Base-by-base conservation (phyloP, 2,329 filamentous ascomycete species). In the Paracamarosporium sp. region DNA sequence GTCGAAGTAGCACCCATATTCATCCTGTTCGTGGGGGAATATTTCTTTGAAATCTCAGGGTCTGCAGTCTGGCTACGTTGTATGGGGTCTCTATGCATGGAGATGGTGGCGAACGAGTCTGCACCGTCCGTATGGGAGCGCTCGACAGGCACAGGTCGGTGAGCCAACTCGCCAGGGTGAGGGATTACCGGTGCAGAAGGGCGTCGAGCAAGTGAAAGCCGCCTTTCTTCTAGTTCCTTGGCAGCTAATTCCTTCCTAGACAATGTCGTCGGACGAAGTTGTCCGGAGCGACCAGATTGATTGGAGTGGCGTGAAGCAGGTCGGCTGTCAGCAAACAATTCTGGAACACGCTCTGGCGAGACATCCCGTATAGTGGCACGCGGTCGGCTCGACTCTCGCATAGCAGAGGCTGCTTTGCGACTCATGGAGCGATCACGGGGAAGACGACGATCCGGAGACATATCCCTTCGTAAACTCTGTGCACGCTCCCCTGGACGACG, bases 191-290 rank as follows among this genome's bases (percentile, higher is more conserved):
- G 92, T 2, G 89, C 92, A 24, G 90, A 91, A 3, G 92, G 90
- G 48, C 92, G 86, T 54, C 91, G 86, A 20, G 91, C 92, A 33
- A 76, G 65, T 13, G 94, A 97, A 70, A 91, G 87, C 56, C 94
- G 88, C 27, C 94, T 88, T 69, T 95, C 91, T 76, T 97, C 93
- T 0, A 98, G 85, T 76, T 97, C 93, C 46, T 90, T 88, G 7
- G 93, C 92, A 9, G 79, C 81, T 20, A 79, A 67, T 59, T 79
- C 78, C 63, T 80, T 82, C 57, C 76, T 77, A 52, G 73, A 76
- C 56, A 78, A 62, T n/a, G 68, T 67, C 17, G 66, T 60, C 15
- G 66, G 64, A 57, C 72, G 63, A 2, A 64, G 53, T 7, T 61
- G 53, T 36, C 69, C 71, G 2, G 71, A 74, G 13, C 72, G 70